Evolutionary conservation across 1,139 yeast species (phyloP).

Genomic region (Hemisphaericaspora xylanilytica): DNA sequence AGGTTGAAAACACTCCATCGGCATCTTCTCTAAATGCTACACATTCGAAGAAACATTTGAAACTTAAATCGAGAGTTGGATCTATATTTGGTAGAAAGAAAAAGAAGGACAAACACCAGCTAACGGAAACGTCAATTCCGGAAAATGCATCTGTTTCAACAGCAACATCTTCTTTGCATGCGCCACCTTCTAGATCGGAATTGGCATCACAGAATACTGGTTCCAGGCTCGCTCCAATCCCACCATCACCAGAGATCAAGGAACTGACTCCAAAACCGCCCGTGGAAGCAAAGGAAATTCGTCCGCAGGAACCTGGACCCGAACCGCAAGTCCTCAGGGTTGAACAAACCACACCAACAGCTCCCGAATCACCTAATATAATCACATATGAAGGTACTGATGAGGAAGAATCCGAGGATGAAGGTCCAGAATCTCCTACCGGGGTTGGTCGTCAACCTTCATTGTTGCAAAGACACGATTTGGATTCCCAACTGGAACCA

Average conservation of each 20-base stretch:
- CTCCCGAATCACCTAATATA: conserved; percentile 27
- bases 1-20: conserved; percentile 1
- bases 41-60: conserved; percentile 28
- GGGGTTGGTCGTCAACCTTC: conserved; percentile 24
- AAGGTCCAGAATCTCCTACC: conserved; percentile 15
- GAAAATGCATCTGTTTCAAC: conserved; percentile 35
- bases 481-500: conserved; percentile 12
- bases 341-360: conserved; percentile 3
- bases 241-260: conserved; percentile 4
- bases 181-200: conserved; percentile 1
- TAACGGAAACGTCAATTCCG: conserved; percentile 26
- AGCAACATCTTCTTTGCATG: conserved; percentile 18
- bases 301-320: not conserved
- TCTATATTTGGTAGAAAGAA: conserved; percentile 75
- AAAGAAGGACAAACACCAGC: conserved; percentile 30
- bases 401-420: conserved; percentile 22
- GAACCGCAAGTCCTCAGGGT: not conserved
- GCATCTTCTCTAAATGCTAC: conserved; percentile 4
- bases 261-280: conserved; percentile 6
- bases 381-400: conserved; percentile 23
- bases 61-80: conserved; percentile 75
- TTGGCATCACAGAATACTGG: not conserved
- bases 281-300: conserved; percentile 6
- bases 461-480: conserved; percentile 34
- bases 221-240: conserved; percentile 1